A percentile compares a stretch with the other conserved stretches of the same genome.
Evolutionary conservation across 129 eudicot genomes (phyloP).

Genomic region (Saposhnikovia divaricata): DNA sequence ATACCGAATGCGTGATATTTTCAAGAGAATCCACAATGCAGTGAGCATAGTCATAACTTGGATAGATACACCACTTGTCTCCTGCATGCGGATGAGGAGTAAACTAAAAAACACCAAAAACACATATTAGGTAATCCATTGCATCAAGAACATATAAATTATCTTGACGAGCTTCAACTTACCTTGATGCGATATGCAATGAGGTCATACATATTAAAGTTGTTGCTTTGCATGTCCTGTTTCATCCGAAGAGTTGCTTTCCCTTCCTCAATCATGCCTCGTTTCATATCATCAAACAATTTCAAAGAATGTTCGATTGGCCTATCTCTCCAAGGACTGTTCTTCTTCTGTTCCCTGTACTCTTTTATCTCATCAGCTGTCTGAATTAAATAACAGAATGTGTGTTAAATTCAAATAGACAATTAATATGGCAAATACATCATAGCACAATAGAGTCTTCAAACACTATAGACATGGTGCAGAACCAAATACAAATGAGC

Average conservation of each 20-base stretch:
- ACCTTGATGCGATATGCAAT: slow-evolving; percentile 98
- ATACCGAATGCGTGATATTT: slow-evolving; percentile 88
- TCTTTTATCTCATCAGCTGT: slow-evolving; percentile 86
- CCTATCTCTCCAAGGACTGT: slow-evolving; percentile 95
- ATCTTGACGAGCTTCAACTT: slow-evolving; percentile 14
- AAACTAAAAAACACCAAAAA: slow-evolving; percentile 38
- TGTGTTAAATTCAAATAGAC: background rate
- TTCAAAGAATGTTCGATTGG: slow-evolving; percentile 74
- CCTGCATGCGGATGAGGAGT: slow-evolving; percentile 99
- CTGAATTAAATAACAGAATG: slow-evolving; percentile 25
- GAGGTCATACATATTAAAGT: slow-evolving; percentile 91
- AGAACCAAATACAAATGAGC: background rate
- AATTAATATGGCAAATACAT: background rate
- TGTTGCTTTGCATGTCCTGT: slow-evolving; percentile 98
- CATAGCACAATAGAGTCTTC: background rate
- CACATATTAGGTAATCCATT: background rate
- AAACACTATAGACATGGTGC: background rate
- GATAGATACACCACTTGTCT: slow-evolving; percentile 96
- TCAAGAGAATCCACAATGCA: slow-evolving; percentile 98
- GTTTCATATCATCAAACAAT: slow-evolving; percentile 84
- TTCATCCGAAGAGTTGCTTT: slow-evolving; percentile 97
- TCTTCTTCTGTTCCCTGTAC: slow-evolving; percentile 84
- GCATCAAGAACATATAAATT: background rate
- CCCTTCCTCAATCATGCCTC: slow-evolving; percentile 89
- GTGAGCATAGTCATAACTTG: slow-evolving; percentile 94